Base-by-base conservation (phyloP, 805 yeast species). In the Schwanniomyces pseudopolymorphus region DNA sequence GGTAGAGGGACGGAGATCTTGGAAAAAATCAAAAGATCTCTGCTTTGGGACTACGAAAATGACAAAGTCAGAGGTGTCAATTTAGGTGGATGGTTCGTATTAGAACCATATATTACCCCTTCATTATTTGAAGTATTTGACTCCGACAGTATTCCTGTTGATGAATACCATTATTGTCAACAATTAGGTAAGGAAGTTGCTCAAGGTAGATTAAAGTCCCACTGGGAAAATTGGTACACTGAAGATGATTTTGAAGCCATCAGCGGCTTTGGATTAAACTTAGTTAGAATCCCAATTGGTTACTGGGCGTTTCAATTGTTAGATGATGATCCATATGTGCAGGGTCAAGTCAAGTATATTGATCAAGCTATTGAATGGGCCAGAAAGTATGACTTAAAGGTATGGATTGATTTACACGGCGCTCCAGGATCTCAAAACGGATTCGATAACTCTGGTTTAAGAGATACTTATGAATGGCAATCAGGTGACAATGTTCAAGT, bases 351-450 rank as follows among this genome's bases (percentile, higher is more conserved):
- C 47, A 62, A 68, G 7, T 88, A 86, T 64, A 68, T 91, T 44
- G 95, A 88, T 58, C 68, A 77, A 59, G 96, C 96, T 13, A 68
- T 91, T 36, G 76, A 61, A 14, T 92, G 97, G 97, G 81, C 88
- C 37, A 64, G 79, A 41, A 69, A 72, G 14, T 59, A 83, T 53
- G 77, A 75, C 35, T 60, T 91, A 52, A 83, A 84, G 60, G 96
- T 82, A 20, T 89, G 96, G 97, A 77, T 91, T 38, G 97, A 92
- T 65, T 68, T 91, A 59, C 98, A 91, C 63, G 97, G 97, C 51
- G 96, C 87, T n/a, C 95, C 96, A 27, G 97, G 97, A 19, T 87
- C 96, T 19, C 98, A 91, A 66, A 91, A 91, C 63, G 97, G 97
- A 11, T 92, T 89, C 60, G 98, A 91, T 67, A 91, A 91, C 72